Conservation (phyloP, 352 stramenopile species). For the Pythium insidiosum region DNA sequence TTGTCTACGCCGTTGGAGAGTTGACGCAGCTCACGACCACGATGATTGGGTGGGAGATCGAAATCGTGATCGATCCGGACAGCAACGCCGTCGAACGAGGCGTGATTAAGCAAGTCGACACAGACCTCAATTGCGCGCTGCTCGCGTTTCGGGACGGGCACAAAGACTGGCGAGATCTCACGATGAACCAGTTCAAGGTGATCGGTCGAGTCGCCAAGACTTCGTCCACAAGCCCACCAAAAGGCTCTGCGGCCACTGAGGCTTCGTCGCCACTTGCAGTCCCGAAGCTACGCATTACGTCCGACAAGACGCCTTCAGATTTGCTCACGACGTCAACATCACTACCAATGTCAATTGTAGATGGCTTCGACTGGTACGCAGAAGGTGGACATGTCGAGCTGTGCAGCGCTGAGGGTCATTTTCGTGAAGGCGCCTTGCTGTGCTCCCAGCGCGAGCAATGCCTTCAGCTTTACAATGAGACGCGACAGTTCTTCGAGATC, state of each 20-base stretch:
- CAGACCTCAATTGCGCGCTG: slow-evolving; percentile 44
- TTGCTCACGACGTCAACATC: too few species aligned
- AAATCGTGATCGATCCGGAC: slow-evolving; percentile 10
- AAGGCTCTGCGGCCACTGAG: background rate
- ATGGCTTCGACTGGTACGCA: slow-evolving; percentile 41
- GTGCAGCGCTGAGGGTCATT: slow-evolving; percentile 20
- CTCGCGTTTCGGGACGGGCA: slow-evolving; percentile 29
- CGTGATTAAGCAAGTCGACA: slow-evolving; percentile 40
- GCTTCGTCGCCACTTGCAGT: background rate
- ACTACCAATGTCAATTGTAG: slow-evolving; percentile 5
- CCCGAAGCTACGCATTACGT: background rate
- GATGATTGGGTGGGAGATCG: slow-evolving; percentile 41
- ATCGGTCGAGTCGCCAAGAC: slow-evolving; percentile 1
- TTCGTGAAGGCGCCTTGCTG: slow-evolving; percentile 41
- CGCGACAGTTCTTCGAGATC: slow-evolving; percentile 42
- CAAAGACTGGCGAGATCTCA: slow-evolving; percentile 52
- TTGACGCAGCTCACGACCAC: slow-evolving; percentile 15
- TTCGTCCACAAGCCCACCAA: background rate
- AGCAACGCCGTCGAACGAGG: slow-evolving; percentile 9
- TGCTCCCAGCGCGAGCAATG: slow-evolving; percentile 25
- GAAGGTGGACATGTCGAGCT: slow-evolving; percentile 45
- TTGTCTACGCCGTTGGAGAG: slow-evolving; percentile 36
- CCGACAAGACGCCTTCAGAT: too few species aligned
- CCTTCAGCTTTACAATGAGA: slow-evolving; percentile 52
- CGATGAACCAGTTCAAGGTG: slow-evolving; percentile 33